Percentiles rank a stretch among this genome's conserved stretches.
phyloP scores from a whole-genome alignment of 2,329 filamentous ascomycete genomes.

The Cladosporium velox region DNA sequence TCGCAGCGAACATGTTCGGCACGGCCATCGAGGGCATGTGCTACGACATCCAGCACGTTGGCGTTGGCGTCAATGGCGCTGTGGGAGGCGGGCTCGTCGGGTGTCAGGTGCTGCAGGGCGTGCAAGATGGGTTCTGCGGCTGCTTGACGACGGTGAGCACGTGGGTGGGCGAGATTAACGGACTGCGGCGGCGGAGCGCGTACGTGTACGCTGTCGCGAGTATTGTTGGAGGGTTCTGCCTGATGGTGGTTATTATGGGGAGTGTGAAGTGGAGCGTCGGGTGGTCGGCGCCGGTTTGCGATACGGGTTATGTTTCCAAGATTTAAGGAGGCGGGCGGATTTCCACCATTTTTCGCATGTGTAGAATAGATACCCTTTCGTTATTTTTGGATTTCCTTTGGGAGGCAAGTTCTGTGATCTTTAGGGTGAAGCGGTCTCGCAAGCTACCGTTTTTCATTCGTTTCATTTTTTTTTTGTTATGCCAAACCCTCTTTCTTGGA shows the following conservation, averaged over 20 bases:
- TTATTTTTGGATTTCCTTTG: neutral
- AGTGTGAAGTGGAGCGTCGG: slow-evolving; percentile 68
- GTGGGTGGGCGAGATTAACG: slow-evolving; percentile 49
- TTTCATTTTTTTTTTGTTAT: neutral
- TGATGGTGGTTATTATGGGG: slow-evolving; percentile 73
- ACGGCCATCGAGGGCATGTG: slow-evolving; percentile 73
- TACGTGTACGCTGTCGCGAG: slow-evolving; percentile 70
- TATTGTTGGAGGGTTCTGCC: slow-evolving; percentile 58
- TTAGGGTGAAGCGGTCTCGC: neutral
- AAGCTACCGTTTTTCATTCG: neutral
- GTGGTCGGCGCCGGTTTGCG: slow-evolving; percentile 41
- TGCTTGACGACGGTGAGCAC: slow-evolving; percentile 52
- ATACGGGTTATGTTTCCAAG: slow-evolving; percentile 33
- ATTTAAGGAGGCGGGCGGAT: slow-evolving; percentile 24
- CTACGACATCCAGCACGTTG: slow-evolving; percentile 74
- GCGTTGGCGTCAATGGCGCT: slow-evolving; percentile 38
- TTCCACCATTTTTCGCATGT: neutral
- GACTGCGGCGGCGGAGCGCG: slow-evolving; percentile 51
- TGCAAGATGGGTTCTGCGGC: slow-evolving; percentile 53
- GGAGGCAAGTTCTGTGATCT: neutral
- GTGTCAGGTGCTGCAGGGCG: slow-evolving; percentile 50
- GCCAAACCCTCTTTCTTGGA: neutral
- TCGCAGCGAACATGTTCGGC: slow-evolving; percentile 76
- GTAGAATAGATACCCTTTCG: neutral
- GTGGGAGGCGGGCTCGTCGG: slow-evolving; percentile 44